A percentile compares a stretch with the other conserved stretches of the same genome.
Evolutionary conservation across 2,329 filamentous ascomycete genomes (phyloP).

Genomic region (Diaporthe sp.): DNA sequence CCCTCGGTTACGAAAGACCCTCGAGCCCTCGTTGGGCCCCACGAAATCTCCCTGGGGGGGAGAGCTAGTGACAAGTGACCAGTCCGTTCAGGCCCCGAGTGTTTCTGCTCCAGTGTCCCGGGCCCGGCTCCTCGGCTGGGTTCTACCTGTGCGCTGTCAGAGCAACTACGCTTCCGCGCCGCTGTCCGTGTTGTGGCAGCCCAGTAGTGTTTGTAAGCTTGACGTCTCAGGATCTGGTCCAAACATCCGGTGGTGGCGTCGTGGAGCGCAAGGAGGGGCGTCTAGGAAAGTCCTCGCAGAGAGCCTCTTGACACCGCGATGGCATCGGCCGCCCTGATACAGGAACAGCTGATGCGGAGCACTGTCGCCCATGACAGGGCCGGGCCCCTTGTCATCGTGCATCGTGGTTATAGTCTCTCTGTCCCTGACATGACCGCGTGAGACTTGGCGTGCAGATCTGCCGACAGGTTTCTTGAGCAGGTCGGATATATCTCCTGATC

Average conservation of each 20-base stretch:
- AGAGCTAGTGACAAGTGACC: conserved; percentile 10
- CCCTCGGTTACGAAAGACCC: conserved; percentile 4
- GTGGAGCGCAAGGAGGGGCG: background rate
- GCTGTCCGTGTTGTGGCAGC: background rate
- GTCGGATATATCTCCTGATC: background rate
- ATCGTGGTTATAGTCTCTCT: background rate
- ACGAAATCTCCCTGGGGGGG: background rate
- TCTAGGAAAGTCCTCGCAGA: too few species aligned
- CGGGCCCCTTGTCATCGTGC: background rate
- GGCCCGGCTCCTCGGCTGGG: conserved; percentile 10
- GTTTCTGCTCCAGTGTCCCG: conserved; percentile 11
- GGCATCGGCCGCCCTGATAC: background rate
- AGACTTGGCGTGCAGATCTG: conserved; percentile 13
- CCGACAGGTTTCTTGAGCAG: background rate
- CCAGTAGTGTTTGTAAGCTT: background rate
- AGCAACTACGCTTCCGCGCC: background rate
- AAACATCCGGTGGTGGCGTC: background rate
- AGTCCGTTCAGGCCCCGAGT: background rate
- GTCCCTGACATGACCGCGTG: conserved; percentile 4
- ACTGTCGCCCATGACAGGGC: background rate
- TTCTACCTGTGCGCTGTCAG: conserved; percentile 14
- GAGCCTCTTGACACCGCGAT: background rate
- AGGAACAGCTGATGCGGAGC: background rate
- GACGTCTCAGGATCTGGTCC: background rate
- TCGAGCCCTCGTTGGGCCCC: conserved; percentile 14